Evolutionary conservation across 805 yeast species (phyloP).

Genomic region (Wickerhamiella australiensis): DNA sequence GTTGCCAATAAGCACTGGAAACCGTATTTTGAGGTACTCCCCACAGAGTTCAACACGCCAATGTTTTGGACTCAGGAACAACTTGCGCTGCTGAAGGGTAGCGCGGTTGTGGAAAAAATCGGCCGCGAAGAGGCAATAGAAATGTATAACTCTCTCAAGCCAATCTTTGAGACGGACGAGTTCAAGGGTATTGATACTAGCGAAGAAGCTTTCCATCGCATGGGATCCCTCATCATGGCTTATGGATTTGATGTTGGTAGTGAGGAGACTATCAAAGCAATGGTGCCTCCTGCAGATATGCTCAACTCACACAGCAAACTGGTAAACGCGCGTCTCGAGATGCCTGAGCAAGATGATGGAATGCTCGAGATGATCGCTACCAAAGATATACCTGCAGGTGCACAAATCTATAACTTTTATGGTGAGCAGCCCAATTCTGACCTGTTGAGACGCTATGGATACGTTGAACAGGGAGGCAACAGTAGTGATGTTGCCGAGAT

Average conservation of each 20-base stretch:
- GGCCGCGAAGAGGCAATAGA: slow-evolving; percentile 58
- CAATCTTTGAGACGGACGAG: slow-evolving; percentile 27
- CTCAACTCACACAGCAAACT: slow-evolving; percentile 71
- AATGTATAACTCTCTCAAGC: slow-evolving; percentile 42
- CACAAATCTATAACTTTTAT: slow-evolving; percentile 77
- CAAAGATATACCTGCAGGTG: slow-evolving; percentile 45
- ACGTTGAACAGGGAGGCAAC: slow-evolving; percentile 64
- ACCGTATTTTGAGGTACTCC: slow-evolving; percentile 61
- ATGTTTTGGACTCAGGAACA: slow-evolving; percentile 73
- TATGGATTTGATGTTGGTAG: slow-evolving; percentile 71
- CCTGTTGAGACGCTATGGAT: slow-evolving; percentile 79
- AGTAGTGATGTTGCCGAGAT: slow-evolving; percentile 74
- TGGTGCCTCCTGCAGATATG: slow-evolving; percentile 91
- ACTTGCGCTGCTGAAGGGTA: slow-evolving; percentile 47
- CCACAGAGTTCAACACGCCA: slow-evolving; percentile 48
- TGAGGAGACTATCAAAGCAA: slow-evolving; percentile 45
- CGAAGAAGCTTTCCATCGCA: slow-evolving; percentile 49
- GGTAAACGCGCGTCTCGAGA: slow-evolving; percentile 61
- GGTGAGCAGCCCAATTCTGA: slow-evolving; percentile 91
- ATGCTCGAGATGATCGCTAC: slow-evolving; percentile 61
- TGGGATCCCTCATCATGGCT: slow-evolving; percentile 75
- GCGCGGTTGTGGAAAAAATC: slow-evolving; percentile 53
- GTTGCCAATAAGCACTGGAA: slow-evolving; percentile 55
- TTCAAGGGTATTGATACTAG: slow-evolving; percentile 29
- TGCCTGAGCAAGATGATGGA: slow-evolving; percentile 27